Base-by-base conservation (phyloP, 1,284 basidiomycete genomes). In the Austropuccinia psidii region DNA sequence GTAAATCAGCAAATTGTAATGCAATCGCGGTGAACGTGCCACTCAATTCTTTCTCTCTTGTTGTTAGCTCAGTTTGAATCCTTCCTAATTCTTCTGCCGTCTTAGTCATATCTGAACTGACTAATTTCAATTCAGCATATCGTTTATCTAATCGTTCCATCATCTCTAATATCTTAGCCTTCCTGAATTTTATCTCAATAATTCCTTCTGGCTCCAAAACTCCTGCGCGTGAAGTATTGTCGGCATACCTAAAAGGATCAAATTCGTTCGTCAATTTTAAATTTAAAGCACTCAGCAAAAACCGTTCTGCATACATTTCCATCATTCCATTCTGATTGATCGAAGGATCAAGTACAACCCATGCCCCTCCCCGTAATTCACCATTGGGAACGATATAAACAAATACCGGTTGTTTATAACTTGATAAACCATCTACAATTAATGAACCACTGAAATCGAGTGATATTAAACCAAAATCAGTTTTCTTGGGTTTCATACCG, bases 311-410 rank as follows among this genome's bases (percentile, higher is more conserved):
- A 81, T 92, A 96, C 93, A 98, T 97, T 83, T 98, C 90, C 93
- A 99, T 98, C 83, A 96, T 90, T 79, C 93, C 89, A 4, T 90
- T 85, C 82, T 95, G 93, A 81, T 83, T 83, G 84, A 99, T 98
- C 27, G 92, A 91, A 33, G 95, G 93, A 82, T 98, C 96, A 73
- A 99, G 87, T 5, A 99, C 96, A 77, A 98, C 96, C 94, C 95
- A 99, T 52, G 96, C 96, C 80, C 96, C 96, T 81, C 96, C 96
- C 81, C 96, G 93, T 60, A 99, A 87, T 82, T 99, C 96, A 77
- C 95, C 96, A 79, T 98, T 96, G 39, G 96, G 96, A 11, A 98
- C 90, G 76, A 99, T 94, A 84, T 98, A 98, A 74, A 99, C 91
- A 81, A 98, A 98, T 76, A 97, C 90, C n/a, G 96, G 96, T 79